Percentiles rank a stretch among this genome's conserved stretches.
These are phyloP conservation scores for Tolypocladium cylindrosporum DNA, from an alignment of 2,329 filamentous ascomycete genomes.

Conservation along the genomic window DNA sequence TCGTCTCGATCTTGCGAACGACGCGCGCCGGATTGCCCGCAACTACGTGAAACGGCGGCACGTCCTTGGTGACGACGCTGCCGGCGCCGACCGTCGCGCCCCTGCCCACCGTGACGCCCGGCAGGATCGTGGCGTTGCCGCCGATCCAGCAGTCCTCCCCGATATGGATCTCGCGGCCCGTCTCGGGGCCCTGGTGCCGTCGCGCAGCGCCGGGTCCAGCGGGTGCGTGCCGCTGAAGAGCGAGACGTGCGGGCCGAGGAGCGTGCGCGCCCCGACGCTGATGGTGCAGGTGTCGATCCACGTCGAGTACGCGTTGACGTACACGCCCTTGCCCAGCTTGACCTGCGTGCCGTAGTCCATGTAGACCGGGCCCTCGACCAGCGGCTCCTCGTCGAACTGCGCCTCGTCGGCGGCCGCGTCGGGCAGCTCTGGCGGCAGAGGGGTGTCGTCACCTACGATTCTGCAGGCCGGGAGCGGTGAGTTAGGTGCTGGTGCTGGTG, in stretches of 20 bases:
- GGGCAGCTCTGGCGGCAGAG: background rate
- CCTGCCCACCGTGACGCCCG: conserved; percentile 68
- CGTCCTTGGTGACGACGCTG: conserved; percentile 63
- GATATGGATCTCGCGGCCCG: conserved; percentile 62
- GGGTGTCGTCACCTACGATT: background rate
- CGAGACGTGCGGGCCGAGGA: conserved; percentile 69
- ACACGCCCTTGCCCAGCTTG: conserved; percentile 54
- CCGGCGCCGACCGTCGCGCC: conserved; percentile 70
- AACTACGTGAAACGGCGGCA: conserved; percentile 17
- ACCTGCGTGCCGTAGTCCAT: conserved; percentile 20
- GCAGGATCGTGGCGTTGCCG: conserved; percentile 59
- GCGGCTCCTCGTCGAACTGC: background rate
- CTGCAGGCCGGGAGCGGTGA: background rate
- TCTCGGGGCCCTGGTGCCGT: conserved; percentile 69
- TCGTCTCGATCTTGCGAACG: background rate
- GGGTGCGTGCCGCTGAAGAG: conserved; percentile 72
- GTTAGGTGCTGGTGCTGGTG: background rate
- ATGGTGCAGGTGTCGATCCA: conserved; percentile 71
- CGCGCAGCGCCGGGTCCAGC: conserved; percentile 61
- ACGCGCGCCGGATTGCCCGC: conserved; percentile 14
- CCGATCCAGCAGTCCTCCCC: conserved; percentile 78
- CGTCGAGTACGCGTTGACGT: conserved; percentile 63
- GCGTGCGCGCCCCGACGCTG: conserved; percentile 63
- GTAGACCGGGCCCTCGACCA: background rate
- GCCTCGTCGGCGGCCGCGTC: background rate